Base-by-base conservation (phyloP, 148 eudicot genomes). In the Fagopyrum esculentum region DNA sequence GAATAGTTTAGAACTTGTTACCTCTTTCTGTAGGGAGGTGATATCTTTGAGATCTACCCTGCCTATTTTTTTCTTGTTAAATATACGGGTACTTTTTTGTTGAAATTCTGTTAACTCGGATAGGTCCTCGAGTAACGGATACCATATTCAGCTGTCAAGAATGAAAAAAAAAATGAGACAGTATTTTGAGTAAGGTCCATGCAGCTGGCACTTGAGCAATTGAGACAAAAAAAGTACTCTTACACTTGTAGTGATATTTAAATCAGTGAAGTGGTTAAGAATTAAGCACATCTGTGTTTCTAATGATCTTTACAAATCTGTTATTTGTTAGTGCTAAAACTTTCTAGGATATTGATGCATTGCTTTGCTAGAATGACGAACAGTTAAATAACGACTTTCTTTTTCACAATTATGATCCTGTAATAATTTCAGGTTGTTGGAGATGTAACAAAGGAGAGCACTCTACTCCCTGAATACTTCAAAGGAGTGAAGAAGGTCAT, bases 401-500 rank as follows among this genome's bases (percentile, higher is more conserved):
- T 60, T 12, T 46, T 44, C 29, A 44, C 22, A 26, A 10, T 7
- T 22, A 13, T n/a, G 48, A 74, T 56, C 29, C 56, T 52, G 22
- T 43, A 7, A 40, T 54, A 50, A 40, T 54, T 57, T 84, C 82
- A 95, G 99, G 83, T 95, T 73, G 82, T 92, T 77, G 99, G 94
- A 77, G 99, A 95, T 81, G 86, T 95, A 72, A 95, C 99, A 59
- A 92, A 92, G 81, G 89, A 88, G 70, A 88, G 82, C 83, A 89
- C 90, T 74, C 84, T 95, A 54, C 73, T 79, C 9, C 98, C 96
- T 17, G 92, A 92, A 74, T 83, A 87, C 84, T 95, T 95, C 77
- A 89, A 87, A 83, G 99, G 97, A 81, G 97, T 95, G 55, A 92
- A 75, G 78, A 89, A 82, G 84, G 94, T 95, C 19, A 88, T 95